Percentiles rank a stretch among this genome's conserved stretches.
Conservation (phyloP, 805 yeast genomes). For the Lachancea kluyveri region DNA sequence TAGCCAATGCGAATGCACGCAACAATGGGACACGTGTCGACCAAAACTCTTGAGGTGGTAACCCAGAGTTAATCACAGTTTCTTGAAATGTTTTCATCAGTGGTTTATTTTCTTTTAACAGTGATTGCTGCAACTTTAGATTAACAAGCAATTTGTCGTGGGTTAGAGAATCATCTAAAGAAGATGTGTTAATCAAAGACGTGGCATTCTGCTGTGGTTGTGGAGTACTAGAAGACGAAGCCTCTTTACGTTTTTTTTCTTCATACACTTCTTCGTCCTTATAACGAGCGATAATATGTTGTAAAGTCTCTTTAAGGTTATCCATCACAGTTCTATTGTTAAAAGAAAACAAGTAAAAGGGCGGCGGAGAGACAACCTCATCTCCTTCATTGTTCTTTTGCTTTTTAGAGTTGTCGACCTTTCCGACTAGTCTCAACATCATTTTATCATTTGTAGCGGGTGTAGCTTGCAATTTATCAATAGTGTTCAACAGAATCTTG, state of each 20-base stretch:
- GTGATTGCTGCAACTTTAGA: conserved; percentile 68
- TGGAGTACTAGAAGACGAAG: conserved; percentile 9
- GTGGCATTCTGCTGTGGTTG: conserved; percentile 19
- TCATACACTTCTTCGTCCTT: conserved; percentile 45
- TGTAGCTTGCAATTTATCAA: conserved; percentile 58
- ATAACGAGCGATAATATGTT: conserved; percentile 61
- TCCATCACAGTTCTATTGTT: conserved; percentile 73
- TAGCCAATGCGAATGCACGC: conserved; percentile 79
- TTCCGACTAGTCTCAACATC: conserved; percentile 54
- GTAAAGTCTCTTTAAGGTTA: conserved; percentile 58
- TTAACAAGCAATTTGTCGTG: conserved; percentile 58
- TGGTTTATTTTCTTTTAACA: conserved; percentile 61
- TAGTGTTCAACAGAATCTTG: conserved; percentile 36
- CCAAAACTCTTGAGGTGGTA: conserved; percentile 86
- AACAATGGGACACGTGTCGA: conserved; percentile 68
- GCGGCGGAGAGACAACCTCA: conserved; percentile 20
- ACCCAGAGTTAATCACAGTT: conserved; percentile 71
- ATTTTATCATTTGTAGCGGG: conserved; percentile 60
- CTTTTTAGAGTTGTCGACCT: conserved; percentile 29
- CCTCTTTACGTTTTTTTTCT: conserved; percentile 26
- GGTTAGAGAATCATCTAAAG: conserved; percentile 44
- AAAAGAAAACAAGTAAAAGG: conserved; percentile 49
- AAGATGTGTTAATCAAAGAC: conserved; percentile 32
- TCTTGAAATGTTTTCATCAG: conserved; percentile 77
- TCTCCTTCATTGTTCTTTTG: conserved; percentile 26